Evolutionary conservation across 2,329 filamentous ascomycete genomes (phyloP), one percentile per base, ranked within the genome.

Genomic region (Xylariaceae sp.): DNA sequence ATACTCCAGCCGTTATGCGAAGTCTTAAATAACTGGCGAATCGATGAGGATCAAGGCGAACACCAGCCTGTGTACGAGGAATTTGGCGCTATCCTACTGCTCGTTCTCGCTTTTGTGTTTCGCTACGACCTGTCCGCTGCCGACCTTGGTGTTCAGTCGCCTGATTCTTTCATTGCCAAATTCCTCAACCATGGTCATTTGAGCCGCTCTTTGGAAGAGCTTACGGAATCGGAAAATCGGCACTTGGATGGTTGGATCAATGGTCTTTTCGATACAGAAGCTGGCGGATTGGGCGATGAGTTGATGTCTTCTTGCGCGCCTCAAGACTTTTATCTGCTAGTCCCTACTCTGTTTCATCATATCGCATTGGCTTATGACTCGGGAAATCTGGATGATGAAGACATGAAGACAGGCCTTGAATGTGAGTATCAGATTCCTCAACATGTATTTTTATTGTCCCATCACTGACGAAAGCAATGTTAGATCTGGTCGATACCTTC

Each of bases 51-150:
- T 60, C 88, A 92, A 69, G 85, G 83, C 48, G 90, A 94, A 65
- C 90, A 90, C 61, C 89, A 93, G 65, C 89, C 89, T 0, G 84
- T 91, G 0, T 94, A 94, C 61, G 90, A 94, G 63, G 90, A 95
- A 61, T 94, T 93, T 59, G 88, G 89, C 1, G 84, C 87, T 0
- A 84, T 92, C 14, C 71, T 94, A 7, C 77, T 94, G 1, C 74
- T 94, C 2, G 78, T 91, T 0, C 70, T 92, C 47, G 87, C 87
- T 0, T 86, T 91, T 57, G 80, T 87, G n/a, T 82, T 90, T 64
- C 84, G 90, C 13, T 93, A 92, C 62, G 80, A 83, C 47, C 74
- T 94, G 10, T 79, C 77, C 0, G 73, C 77, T 6, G 71, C 79
- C 4, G 87, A 92, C 34, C 73, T 92, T 31, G 88, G 87, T 2